Evolutionary conservation across 345 rosid genomes (phyloP), one percentile per base, ranked within the genome.

Genomic region (Psidium guajava): DNA sequence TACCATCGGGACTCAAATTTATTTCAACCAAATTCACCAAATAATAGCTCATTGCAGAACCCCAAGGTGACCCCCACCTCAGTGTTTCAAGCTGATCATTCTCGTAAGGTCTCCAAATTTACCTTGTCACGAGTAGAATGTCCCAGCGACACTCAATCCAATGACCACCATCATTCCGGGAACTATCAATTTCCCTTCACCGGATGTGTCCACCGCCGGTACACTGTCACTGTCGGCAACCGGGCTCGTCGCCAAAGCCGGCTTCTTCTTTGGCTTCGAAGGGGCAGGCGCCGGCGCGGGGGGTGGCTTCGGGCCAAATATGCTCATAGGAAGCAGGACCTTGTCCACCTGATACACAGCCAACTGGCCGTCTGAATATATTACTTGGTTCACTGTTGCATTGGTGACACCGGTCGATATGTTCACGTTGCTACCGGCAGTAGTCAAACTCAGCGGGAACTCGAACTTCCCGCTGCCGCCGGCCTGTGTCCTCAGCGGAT

Each of bases 241-340:
- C 3, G 58, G 91, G 40, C 89, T 85, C 2, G 58, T 84, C 9
- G 82, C 89, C 4, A 80, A 82, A 16, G 87, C 64, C 0, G 85
- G 87, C 82, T 87, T 86, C 90, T 90, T 89, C 84, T 85, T 87
- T n/a, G 87, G 81, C 86, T 89, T 88, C 10, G 84, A 54, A 0
- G 94, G 91, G 6, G 92, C 77, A 0, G 94, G 93, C 1, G 94
- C 90, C 0, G 92, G 90, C 1, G 94, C 89, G 0, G 93, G 94
- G 0, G 94, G 94, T 51, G 94, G 92, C 82, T 87, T 90, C 8
- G 90, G 85, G 14, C 89, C 89, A n/a, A 92, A 88, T 54, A 92
- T 85, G 80, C 85, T 90, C 69, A 87, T 57, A 15, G 94, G 94
- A 69, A 89, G 93, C 81, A 92, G 86, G 32, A 92, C 94, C 86